Evolutionary conservation across 2,329 filamentous ascomycete genomes (phyloP).

Genomic region (Aspergillus sp.): DNA sequence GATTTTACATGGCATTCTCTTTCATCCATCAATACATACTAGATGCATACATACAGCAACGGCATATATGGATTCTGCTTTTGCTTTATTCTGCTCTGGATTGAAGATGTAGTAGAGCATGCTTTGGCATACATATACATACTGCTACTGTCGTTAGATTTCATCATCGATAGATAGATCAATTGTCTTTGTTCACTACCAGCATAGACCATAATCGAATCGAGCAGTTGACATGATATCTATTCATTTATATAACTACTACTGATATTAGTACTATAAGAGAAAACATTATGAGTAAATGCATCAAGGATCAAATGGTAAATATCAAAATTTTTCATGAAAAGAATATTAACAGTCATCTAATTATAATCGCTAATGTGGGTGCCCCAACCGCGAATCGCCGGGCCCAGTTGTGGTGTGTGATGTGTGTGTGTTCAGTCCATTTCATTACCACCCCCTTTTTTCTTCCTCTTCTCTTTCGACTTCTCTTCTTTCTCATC

Average conservation of each 20-base stretch:
- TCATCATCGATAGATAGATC: too few relatives aligned
- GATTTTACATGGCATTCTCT: background rate
- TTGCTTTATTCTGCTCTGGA: background rate
- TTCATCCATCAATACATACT: background rate
- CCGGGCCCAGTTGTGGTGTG: slow-evolving; percentile 6
- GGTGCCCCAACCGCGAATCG: slow-evolving; percentile 5
- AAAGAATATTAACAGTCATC: slow-evolving; percentile 13
- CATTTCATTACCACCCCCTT: slow-evolving; percentile 20
- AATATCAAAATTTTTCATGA: background rate
- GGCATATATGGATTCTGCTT: background rate
- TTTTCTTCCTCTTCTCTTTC: too few relatives aligned
- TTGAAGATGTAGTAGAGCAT: background rate
- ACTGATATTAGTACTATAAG: too few relatives aligned
- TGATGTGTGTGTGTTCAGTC: slow-evolving; percentile 11
- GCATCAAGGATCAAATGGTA: background rate
- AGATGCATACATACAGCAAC: background rate
- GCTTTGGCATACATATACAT: background rate
- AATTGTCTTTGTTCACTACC: too few relatives aligned
- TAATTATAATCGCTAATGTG: slow-evolving; percentile 15
- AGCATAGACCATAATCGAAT: too few relatives aligned
- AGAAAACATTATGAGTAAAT: background rate
- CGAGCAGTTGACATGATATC: too few relatives aligned
- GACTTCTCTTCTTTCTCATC: slow-evolving; percentile 14
- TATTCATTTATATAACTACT: too few relatives aligned
- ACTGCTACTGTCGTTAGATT: too few relatives aligned